phyloP scores from a whole-genome alignment of 352 stramenopile species.

The Globisporangium rhizosaccharum region DNA sequence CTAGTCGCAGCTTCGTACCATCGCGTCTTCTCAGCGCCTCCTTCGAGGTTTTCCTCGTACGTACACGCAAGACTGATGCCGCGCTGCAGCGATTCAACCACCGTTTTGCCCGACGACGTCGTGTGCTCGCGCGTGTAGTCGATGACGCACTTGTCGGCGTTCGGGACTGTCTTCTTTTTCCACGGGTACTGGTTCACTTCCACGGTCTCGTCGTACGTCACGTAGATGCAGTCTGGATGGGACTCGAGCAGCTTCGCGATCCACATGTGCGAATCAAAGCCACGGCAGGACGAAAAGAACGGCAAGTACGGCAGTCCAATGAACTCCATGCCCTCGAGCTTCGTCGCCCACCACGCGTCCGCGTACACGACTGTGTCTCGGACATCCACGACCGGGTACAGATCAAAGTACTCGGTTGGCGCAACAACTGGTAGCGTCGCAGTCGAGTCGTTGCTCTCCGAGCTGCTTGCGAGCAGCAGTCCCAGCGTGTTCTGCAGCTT shows the following conservation, averaged over 20 bases:
- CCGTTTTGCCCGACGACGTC: constrained; percentile 10
- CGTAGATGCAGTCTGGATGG: constrained; percentile 89
- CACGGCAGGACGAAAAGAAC: constrained; percentile 95
- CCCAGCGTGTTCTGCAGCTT: constrained; percentile 54
- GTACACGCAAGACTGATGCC: constrained; percentile 88
- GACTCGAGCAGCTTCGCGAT: constrained; percentile 93
- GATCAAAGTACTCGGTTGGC: constrained; percentile 49
- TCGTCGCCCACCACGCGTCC: constrained; percentile 72
- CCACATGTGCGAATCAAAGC: constrained; percentile 92
- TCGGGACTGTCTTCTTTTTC: constrained; percentile 74
- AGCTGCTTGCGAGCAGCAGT: constrained; percentile 12
- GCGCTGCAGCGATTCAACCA: constrained; percentile 26
- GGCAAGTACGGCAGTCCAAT: constrained; percentile 93
- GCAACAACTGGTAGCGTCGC: constrained; percentile 19
- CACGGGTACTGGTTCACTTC: constrained; percentile 91
- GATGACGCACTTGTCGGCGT: constrained; percentile 79
- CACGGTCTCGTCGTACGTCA: constrained; percentile 85
- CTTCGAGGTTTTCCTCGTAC: constrained; percentile 86
- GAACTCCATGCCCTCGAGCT: constrained; percentile 55
- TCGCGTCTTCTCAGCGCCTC: constrained; percentile 59
- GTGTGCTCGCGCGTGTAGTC: constrained; percentile 32
- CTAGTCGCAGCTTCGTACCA: constrained; percentile 85
- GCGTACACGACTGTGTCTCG: constrained; percentile 34
- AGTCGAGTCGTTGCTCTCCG: constrained; percentile 5
- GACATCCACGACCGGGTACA: constrained; percentile 41